Evolutionary conservation across 345 rosid species (phyloP).

Genomic region (Arabidopsis suecica): DNA sequence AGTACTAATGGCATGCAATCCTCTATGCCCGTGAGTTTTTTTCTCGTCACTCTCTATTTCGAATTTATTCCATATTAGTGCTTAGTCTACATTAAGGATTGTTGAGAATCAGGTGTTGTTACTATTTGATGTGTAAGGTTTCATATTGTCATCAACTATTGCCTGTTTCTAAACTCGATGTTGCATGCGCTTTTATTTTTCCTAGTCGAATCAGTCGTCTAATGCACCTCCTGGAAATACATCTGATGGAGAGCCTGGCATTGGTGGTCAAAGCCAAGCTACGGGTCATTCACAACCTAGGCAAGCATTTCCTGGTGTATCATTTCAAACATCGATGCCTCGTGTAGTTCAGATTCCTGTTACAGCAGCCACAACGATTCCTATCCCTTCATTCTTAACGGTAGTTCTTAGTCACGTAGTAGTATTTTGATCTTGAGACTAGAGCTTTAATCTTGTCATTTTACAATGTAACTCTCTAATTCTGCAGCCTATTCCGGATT

Average conservation of each 20-base stretch:
- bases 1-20: constrained; percentile 54
- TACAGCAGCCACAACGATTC: constrained; percentile 55
- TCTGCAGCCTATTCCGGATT: constrained; percentile 88
- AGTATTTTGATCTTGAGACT: not conserved
- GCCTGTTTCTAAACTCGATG: constrained; percentile 5
- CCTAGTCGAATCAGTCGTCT: constrained; percentile 57
- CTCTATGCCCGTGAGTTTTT: constrained; percentile 57
- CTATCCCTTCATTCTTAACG: constrained; percentile 68
- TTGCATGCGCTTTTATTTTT: constrained; percentile 15
- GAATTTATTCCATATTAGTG: not conserved
- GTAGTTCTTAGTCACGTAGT: constrained; percentile 44
- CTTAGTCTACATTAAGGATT: not conserved
- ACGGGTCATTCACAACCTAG: constrained; percentile 60
- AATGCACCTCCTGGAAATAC: constrained; percentile 61
- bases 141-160: not conserved
- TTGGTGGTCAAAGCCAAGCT: constrained; percentile 54
- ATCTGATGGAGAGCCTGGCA: constrained; percentile 48
- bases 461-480: constrained; percentile 9
- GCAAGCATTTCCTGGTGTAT: constrained; percentile 56
- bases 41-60: constrained; percentile 1
- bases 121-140: not conserved
- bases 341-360: constrained; percentile 72
- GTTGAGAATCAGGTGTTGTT: constrained; percentile 9
- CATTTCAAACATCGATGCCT: constrained; percentile 57
- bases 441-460: constrained; percentile 21